These are phyloP conservation scores for Paramecium sexaurelia DNA, from an alignment of 73 alveolate species.

Conservation along the genomic window DNA sequence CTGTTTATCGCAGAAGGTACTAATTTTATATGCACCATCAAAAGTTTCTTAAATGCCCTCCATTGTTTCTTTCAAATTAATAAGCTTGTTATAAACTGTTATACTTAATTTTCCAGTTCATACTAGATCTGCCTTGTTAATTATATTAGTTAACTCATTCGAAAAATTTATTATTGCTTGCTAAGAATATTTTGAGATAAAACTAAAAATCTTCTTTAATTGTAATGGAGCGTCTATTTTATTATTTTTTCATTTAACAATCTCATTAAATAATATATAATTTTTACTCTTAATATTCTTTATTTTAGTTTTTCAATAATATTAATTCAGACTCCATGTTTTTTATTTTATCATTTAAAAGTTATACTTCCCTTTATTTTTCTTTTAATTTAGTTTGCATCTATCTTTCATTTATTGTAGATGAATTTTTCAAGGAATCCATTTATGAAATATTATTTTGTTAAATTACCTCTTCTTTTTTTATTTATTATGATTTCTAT, in stretches of 20 bases:
- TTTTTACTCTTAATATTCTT: neutral
- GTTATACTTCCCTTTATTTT: conserved; percentile 2
- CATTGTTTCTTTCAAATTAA: neutral
- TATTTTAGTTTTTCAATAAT: neutral
- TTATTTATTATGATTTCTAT: neutral
- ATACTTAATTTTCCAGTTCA: conserved; percentile 50
- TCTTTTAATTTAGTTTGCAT: neutral
- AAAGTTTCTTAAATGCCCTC: neutral
- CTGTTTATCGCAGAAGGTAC: neutral
- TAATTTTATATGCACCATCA: conserved; percentile 21
- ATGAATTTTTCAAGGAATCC: neutral
- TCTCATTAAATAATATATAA: neutral
- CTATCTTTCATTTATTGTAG: neutral
- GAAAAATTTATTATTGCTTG: neutral
- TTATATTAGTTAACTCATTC: neutral
- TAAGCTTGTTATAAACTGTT: neutral
- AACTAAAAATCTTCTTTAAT: neutral
- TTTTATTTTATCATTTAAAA: conserved; percentile 20
- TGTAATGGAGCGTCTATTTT: neutral
- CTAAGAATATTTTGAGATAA: neutral
- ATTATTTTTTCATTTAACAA: neutral
- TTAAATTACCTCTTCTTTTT: neutral
- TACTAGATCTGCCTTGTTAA: conserved; percentile 14
- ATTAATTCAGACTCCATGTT: neutral
- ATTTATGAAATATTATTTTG: neutral